phyloP scores from a whole-genome alignment of 306 rosid species.

The Carpinus fangiana region DNA sequence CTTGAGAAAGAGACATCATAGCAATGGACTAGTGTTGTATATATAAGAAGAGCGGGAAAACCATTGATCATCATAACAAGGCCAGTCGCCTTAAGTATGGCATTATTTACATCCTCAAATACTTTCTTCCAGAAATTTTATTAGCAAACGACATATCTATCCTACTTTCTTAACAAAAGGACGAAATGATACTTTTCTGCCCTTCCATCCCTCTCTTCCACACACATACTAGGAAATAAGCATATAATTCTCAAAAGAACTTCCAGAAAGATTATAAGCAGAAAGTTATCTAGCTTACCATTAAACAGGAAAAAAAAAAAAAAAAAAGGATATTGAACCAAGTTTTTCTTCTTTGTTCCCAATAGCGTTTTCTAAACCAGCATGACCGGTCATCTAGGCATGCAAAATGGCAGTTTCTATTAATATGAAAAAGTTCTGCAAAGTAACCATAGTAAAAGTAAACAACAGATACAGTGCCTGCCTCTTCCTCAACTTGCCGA shows the following conservation, averaged over 20 bases:
- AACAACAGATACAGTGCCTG: conserved; percentile 44
- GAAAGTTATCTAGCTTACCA: not conserved
- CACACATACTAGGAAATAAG: not conserved
- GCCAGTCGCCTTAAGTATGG: not conserved
- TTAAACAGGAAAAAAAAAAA: not conserved
- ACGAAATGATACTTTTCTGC: not conserved
- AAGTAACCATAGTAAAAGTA: conserved; percentile 22
- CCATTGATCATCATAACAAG: too few relatives aligned
- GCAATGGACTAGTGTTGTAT: too few relatives aligned
- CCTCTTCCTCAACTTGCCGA: conserved; percentile 83
- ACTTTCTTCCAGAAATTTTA: not conserved
- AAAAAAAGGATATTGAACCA: not conserved
- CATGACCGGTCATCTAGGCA: conserved; percentile 13
- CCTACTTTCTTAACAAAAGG: not conserved
- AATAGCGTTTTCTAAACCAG: conserved; percentile 12
- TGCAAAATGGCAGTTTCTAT: conserved; percentile 18
- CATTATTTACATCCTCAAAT: conserved; percentile 1
- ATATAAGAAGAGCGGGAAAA: too few relatives aligned
- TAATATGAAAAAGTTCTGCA: conserved; percentile 13
- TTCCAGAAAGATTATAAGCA: not conserved
- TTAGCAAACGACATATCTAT: not conserved
- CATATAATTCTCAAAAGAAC: not conserved
- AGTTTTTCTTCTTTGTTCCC: not conserved
- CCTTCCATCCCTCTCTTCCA: not conserved
- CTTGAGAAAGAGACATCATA: too few relatives aligned